These are phyloP conservation scores for Microsporum ferrugineum DNA, from an alignment of 2,329 filamentous ascomycete genomes.

Conservation along the genomic window DNA sequence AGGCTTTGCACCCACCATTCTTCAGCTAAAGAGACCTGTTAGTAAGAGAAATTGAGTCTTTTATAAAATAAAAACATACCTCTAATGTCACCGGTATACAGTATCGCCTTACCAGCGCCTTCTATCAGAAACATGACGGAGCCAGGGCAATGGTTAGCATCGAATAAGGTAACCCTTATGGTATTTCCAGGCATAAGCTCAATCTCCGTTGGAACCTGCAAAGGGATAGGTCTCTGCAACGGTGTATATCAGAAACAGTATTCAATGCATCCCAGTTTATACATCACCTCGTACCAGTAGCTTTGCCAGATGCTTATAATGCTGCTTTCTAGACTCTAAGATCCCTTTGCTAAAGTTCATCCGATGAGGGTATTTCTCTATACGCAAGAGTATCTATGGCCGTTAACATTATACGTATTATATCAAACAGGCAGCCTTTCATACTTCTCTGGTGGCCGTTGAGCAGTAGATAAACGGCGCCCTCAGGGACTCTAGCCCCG, in stretches of 20 bases:
- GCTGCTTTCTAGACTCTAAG: slow-evolving; percentile 60
- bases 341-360: slow-evolving; percentile 72
- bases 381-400: slow-evolving; percentile 55
- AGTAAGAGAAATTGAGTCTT: background rate
- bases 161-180: slow-evolving; percentile 74
- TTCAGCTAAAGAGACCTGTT: slow-evolving; percentile 43
- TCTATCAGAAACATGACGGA: slow-evolving; percentile 91
- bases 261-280: slow-evolving; percentile 3
- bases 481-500: slow-evolving; percentile 62
- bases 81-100: slow-evolving; percentile 84
- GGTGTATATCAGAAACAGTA: slow-evolving; percentile 2
- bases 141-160: slow-evolving; percentile 86
- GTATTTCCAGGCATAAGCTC: slow-evolving; percentile 57
- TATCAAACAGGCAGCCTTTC: background rate
- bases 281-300: slow-evolving; percentile 45
- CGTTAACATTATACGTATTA: slow-evolving; percentile 2
- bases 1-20: slow-evolving; percentile 73
- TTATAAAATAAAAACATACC: slow-evolving; percentile 26
- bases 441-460: slow-evolving; percentile 60
- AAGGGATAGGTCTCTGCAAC: slow-evolving; percentile 59
- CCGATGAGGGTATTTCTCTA: slow-evolving; percentile 68
- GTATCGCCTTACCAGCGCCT: slow-evolving; percentile 54
- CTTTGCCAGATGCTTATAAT: slow-evolving; percentile 63
- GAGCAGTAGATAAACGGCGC: slow-evolving; percentile 88
- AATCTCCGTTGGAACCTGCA: slow-evolving; percentile 66